Evolutionary conservation across 352 stramenopile genomes (phyloP).

Genomic region (Pythium aquatile): DNA sequence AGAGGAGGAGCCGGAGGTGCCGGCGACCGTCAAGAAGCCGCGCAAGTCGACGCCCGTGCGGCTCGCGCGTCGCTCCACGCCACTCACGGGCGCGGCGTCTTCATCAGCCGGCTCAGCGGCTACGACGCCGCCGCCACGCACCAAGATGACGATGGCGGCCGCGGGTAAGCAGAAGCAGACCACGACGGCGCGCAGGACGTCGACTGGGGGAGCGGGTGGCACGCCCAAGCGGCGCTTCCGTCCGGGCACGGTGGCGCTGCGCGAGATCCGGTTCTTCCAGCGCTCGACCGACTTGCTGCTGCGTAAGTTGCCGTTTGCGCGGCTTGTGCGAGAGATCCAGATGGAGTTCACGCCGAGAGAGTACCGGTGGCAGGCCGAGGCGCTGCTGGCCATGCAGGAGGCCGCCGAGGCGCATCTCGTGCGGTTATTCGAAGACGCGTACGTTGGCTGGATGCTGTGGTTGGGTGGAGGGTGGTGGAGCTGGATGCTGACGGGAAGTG

Average conservation of each 20-base stretch:
- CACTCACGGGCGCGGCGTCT: background rate
- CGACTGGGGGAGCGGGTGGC: conserved; percentile 10
- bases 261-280: conserved; percentile 97
- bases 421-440: conserved; percentile 93
- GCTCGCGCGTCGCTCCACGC: conserved; percentile 7
- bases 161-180: conserved; percentile 1
- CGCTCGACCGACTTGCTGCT: conserved; percentile 94
- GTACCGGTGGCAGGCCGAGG: conserved; percentile 91
- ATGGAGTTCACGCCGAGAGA: conserved; percentile 72
- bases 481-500: background rate
- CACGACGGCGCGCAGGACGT: conserved; percentile 25
- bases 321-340: conserved; percentile 94
- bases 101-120: conserved; percentile 19
- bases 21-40: conserved; percentile 27
- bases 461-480: background rate
- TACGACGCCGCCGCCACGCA: conserved; percentile 32
- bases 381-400: conserved; percentile 92
- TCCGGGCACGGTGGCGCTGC: conserved; percentile 81
- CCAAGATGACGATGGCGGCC: conserved; percentile 18
- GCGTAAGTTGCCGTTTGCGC: conserved; percentile 95
- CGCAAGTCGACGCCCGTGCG: conserved; percentile 25
- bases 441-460: conserved; percentile 33
- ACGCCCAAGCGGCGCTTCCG: conserved; percentile 53
- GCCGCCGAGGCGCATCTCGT: conserved; percentile 95
- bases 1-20: conserved; percentile 22